These are phyloP conservation scores for Carex kokanica DNA, from an alignment of 176 grass and related monocot genomes.

Conservation along the genomic window DNA sequence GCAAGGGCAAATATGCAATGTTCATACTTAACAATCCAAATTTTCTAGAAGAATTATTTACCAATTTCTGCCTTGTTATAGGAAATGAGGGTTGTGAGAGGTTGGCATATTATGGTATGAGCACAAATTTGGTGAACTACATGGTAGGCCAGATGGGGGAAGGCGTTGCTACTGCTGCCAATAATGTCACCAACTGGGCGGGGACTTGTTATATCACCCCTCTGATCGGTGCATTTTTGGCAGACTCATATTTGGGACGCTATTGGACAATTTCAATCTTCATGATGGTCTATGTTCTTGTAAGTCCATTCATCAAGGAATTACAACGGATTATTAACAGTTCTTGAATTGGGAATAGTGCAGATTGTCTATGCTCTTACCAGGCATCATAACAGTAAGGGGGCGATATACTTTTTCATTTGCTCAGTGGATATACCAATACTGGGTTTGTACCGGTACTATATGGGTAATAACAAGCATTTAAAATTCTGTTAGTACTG, in stretches of 20 bases:
- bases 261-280: no score
- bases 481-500: not conserved
- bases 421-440: not conserved
- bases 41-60: not conserved
- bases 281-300: no score
- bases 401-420: not conserved
- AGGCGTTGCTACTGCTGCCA: no score
- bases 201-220: no score
- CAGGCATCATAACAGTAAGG: not conserved
- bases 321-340: not conserved
- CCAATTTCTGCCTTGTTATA: constrained; percentile 9
- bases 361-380: not conserved
- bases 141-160: no score
- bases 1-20: not conserved
- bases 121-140: no score
- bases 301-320: constrained; percentile 8
- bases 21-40: not conserved
- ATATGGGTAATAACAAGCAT: no score
- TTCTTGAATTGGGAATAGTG: not conserved
- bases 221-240: no score
- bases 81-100: constrained; percentile 77
- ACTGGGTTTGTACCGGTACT: not conserved
- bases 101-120: no score
- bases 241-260: no score
- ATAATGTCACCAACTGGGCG: no score